Base-by-base conservation (phyloP, 2,329 filamentous ascomycete genomes). In the Leptosphaerulina australis region DNA sequence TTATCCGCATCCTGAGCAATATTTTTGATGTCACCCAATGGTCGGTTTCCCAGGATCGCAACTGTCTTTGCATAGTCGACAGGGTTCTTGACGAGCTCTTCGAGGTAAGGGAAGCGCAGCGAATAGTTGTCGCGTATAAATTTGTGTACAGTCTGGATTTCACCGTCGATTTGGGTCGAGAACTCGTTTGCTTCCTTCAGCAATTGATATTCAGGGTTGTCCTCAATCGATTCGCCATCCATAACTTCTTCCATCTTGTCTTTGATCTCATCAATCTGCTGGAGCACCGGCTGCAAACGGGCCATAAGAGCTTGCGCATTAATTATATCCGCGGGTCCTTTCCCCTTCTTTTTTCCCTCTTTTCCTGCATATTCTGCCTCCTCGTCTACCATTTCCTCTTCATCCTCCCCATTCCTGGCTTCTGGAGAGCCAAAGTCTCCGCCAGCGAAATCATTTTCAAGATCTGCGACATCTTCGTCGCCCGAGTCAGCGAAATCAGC, bases 41-140 rank as follows among this genome's bases (percentile, higher is more conserved):
- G 91, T 0, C 91, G 91, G 76, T 97, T 97, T 61, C 90, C 88
- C 55, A 99, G 83, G 58, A 97, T 95, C 3, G 90, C 87, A 7
- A 97, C 94, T 0, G 94, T 90, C 77, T 96, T 96, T 21, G 93
- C 91, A 75, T 97, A 99, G 70, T 97, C 91, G 40, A 97, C 81
- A 1, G 94, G 91, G 64, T 93, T 96, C 49, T 90, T 91, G 53
- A 99, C 88, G 25, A 99, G 83, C 14, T 83, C 84, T 73, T 99
- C 94, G 30, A 99, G 83, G 74, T 97, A 93, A 0, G 94, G 93
- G 66, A 97, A 99, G 53, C 93, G 85, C 14, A 88, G 82, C 8
- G 92, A 96, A 76, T 99, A 99, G 74, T 97, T 91, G 67, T 99
- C 94, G 66, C 93, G 85, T 52, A 97, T 91, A 73, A 91, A 95